phyloP scores from a whole-genome alignment of 192 early-diverging fungal genomes.

The Umbelopsis sp. region DNA sequence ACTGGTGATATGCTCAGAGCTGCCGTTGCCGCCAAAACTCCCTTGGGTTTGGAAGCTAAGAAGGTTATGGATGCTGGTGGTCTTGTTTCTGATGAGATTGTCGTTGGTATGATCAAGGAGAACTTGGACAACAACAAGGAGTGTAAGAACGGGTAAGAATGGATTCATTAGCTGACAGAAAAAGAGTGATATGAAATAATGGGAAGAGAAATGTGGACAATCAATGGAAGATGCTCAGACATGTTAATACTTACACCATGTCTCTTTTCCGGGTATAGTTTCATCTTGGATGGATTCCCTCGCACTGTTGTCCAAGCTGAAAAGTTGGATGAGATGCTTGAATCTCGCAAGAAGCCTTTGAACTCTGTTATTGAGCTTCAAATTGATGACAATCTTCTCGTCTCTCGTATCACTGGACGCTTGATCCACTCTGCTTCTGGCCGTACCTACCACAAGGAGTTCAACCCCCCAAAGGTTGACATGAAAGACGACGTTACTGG shows the following conservation, averaged over 20 bases:
- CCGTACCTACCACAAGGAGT: constrained; percentile 95
- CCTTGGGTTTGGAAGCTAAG: constrained; percentile 94
- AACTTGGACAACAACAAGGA: constrained; percentile 93
- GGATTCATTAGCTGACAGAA: neutral
- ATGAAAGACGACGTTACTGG: constrained; percentile 96
- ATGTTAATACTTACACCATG: no score
- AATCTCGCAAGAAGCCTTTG: constrained; percentile 69
- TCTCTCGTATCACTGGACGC: constrained; percentile 95
- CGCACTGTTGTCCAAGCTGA: constrained; percentile 97
- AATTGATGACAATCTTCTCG: constrained; percentile 92
- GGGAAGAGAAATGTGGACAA: neutral
- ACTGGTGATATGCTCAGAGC: constrained; percentile 99
- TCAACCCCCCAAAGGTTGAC: constrained; percentile 90
- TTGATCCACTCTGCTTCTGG: constrained; percentile 93
- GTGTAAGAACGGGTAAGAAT: constrained; percentile 90
- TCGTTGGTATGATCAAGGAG: constrained; percentile 95
- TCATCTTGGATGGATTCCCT: constrained; percentile 99
- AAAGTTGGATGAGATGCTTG: constrained; percentile 98
- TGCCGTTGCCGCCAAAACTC: constrained; percentile 89
- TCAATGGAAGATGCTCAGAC: neutral
- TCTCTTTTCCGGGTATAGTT: constrained; percentile 46
- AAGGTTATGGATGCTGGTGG: constrained; percentile 99
- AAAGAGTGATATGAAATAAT: neutral
- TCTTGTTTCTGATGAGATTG: constrained; percentile 97
- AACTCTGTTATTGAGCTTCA: constrained; percentile 90